Evolutionary conservation across 2,329 filamentous ascomycete species (phyloP).

Genomic region (Dactylellina drechsleri): DNA sequence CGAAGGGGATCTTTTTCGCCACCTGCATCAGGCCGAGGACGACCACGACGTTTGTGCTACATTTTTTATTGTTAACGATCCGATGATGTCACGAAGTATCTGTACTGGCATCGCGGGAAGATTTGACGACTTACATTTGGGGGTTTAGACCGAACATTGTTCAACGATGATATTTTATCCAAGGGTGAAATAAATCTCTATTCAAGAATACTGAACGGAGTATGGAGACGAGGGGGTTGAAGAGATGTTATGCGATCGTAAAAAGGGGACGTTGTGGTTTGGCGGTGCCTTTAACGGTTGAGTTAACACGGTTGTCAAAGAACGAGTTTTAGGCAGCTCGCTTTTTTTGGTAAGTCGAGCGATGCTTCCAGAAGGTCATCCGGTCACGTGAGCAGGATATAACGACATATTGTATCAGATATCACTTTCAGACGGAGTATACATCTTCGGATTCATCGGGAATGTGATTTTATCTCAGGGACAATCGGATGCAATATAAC

Average conservation of each 20-base stretch:
- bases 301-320: conserved; percentile 55
- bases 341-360: conserved; percentile 41
- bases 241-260: conserved; percentile 5
- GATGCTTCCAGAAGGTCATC: conserved; percentile 53
- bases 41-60: conserved; percentile 89
- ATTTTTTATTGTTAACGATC: conserved; percentile 16
- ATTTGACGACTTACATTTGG: conserved; percentile 41
- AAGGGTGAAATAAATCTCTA: background rate
- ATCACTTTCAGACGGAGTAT: no score
- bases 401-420: background rate
- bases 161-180: conserved; percentile 5
- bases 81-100: conserved; percentile 12
- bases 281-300: conserved; percentile 18
- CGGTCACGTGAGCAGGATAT: conserved; percentile 36
- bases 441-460: no score
- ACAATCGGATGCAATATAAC: no score
- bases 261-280: conserved; percentile 26
- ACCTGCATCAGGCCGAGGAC: conserved; percentile 99
- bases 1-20: conserved; percentile 93
- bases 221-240: background rate
- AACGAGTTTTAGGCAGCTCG: conserved; percentile 51
- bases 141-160: conserved; percentile 53
- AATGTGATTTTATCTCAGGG: no score
- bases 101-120: background rate
- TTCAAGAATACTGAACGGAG: background rate